Evolutionary conservation across 768 basidiomycete genomes (phyloP), one percentile per base, ranked within the genome.

Genomic region (Paxillus involutus): DNA sequence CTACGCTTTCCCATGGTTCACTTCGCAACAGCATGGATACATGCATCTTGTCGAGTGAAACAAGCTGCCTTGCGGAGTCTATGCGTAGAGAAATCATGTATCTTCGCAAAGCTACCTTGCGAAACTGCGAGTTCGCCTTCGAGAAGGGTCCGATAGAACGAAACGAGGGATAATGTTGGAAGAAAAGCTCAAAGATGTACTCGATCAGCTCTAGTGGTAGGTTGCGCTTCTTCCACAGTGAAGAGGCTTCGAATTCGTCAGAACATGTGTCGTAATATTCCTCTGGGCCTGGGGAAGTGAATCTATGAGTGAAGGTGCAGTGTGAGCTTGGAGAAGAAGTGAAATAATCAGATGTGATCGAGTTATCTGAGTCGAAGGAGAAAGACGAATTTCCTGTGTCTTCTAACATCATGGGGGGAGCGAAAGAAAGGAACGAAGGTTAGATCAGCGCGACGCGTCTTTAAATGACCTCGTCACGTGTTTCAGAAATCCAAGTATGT

Each of bases 101-200:
- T 61, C 59, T 69, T 17, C 76, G 76, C 48, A 83, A 57, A 50
- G 72, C 66, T 33, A 83, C 67, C 30, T 64, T 63, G 30, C 83
- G 74, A 59, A 83, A 68, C 26, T 63, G 63, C 17, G 62, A 70
- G 9, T 75, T 82, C 17, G 73, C 74, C 26, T 77, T 65, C 16
- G 75, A 73, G 35, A 79, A 67, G 8, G 78, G 59, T 8, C 60
- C 60, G 40, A 83, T 73, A 32, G 64, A 60, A 32, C 57, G 57
- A 52, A 78, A 78, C 24, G 63, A 59, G 6, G 47, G 56, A 43
- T 60, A 57, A 19, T 45, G 52, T 40, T 7, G 51, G 41, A 63
- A 50, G 30, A 62, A 64, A 7, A 70, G 55, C 26, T 56, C 51
- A 53, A 64, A 63, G 40, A 75, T 66, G 45, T 60, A 55, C 41